Evolutionary conservation across 768 basidiomycete genomes (phyloP), one percentile per base, ranked within the genome.

Genomic region (Fistulinella prunicolor): DNA sequence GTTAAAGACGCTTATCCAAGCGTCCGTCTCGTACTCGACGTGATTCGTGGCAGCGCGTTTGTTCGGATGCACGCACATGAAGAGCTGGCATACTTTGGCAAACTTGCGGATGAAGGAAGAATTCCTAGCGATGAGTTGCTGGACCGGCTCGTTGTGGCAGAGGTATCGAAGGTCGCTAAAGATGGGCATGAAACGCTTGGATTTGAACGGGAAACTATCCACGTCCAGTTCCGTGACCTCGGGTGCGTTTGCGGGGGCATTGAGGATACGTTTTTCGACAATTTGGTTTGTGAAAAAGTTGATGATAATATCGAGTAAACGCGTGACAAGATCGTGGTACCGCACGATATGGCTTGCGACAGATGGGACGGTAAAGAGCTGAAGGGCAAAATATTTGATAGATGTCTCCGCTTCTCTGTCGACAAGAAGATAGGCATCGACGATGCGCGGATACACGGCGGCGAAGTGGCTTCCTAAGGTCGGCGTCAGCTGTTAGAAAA

Each of bases 1-100:
- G 57, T 94, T 94, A 69, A 98, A 98, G 13, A 96, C 91, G 58
- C 86, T 89, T 53, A 96, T 91, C 95, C 94, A 96, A 17, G 87
- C 86, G 55, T 99, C 96, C 24, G 88, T 87, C 71, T 99, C 96
- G 70, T 89, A 99, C 66, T 97, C 95, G 58, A 99, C 82, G 57
- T 98, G 96, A 43, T 73, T 85, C 23, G 80, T 77, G 6, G 76
- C 81, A 17, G 87, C 91, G 16, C 95, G 81, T 57, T 85, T 83
- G 67, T 94, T 93, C 2, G 94, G 86, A 61, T 95, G 94, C 61
- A 97, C 78, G 54, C 89, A 91, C 81, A 91, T 89, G 74, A 98
- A 99, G 37, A 97, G 72, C 55, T 86, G 81, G 66, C 94, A 87
- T 7, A 91, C 86, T 46, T 79, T 74, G 9, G 85, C 78, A 54